Conservation (phyloP, 345 rosid genomes). For the Hibiscus syriacus region DNA sequence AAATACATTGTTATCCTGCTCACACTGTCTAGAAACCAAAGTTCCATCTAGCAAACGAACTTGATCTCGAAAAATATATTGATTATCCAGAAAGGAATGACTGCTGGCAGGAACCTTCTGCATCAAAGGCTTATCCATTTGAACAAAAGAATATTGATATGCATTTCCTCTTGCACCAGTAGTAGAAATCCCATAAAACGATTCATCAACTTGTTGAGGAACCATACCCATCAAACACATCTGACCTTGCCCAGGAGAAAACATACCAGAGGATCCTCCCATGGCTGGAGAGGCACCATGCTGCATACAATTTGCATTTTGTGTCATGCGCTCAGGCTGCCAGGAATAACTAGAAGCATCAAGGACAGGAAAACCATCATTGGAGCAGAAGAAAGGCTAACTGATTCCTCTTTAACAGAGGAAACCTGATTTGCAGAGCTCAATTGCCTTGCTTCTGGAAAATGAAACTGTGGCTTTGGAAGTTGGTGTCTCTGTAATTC, state of each 20-base stretch:
- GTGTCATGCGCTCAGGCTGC: background rate
- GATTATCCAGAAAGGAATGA: conserved; percentile 43
- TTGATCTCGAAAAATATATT: conserved; percentile 37
- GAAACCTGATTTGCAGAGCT: background rate
- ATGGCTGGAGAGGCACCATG: background rate
- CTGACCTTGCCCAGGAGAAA: conserved; percentile 59
- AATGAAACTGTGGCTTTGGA: background rate
- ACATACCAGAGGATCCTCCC: conserved; percentile 29
- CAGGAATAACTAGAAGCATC: background rate
- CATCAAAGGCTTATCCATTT: conserved; percentile 39
- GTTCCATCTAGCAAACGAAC: conserved; percentile 37
- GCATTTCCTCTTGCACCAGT: conserved; percentile 38
- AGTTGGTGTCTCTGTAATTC: background rate
- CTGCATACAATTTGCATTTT: background rate
- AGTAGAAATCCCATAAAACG: conserved; percentile 58
- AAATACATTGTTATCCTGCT: conserved; percentile 34
- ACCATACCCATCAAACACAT: conserved; percentile 33
- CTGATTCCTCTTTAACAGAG: background rate
- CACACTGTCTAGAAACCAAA: conserved; percentile 40
- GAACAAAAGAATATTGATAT: conserved; percentile 36
- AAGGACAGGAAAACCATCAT: background rate
- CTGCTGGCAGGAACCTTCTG: conserved; percentile 39
- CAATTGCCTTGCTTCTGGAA: background rate
- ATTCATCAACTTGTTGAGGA: conserved; percentile 59
- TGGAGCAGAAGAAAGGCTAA: background rate